Conservation (phyloP, 306 rosid genomes). For the Erythrophleum fordii region DNA sequence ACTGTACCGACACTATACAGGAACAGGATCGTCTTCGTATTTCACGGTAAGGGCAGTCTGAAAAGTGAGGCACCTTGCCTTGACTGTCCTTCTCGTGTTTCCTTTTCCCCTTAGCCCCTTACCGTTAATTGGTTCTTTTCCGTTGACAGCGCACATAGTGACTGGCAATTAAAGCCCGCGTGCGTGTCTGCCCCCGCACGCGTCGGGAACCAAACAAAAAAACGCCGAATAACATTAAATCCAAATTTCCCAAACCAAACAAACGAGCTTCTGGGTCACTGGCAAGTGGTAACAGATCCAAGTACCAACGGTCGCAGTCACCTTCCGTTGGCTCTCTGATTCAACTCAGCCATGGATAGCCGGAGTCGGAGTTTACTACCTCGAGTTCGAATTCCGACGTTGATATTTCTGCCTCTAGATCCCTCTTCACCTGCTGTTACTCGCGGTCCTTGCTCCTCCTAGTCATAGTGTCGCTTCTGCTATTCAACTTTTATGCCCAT, state of each 20-base stretch:
- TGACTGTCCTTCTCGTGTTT: not conserved
- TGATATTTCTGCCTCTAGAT: conserved; percentile 41
- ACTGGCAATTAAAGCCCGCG: conserved; percentile 27
- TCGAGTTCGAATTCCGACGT: conserved; percentile 28
- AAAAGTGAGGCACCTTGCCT: not conserved
- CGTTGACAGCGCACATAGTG: conserved; percentile 45
- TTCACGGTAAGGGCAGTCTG: not conserved
- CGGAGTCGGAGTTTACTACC: conserved; percentile 41
- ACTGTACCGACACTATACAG: not conserved
- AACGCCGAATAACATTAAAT: not conserved
- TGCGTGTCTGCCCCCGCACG: conserved; percentile 45
- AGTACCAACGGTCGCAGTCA: conserved; percentile 20
- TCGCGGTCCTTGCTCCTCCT: conserved; percentile 42
- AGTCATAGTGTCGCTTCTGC: conserved; percentile 33
- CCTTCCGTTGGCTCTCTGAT: conserved; percentile 33
- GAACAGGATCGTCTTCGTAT: not conserved
- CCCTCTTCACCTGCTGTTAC: conserved; percentile 39
- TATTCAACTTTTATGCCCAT: conserved; percentile 37
- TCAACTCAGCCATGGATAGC: conserved; percentile 52
- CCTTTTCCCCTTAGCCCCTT: not conserved
- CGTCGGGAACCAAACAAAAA: conserved; percentile 32
- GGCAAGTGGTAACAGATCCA: conserved; percentile 33
- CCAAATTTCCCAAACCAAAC: not conserved
- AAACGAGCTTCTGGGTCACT: conserved; percentile 31
- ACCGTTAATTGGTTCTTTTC: conserved; percentile 59